Conservation (phyloP, 2,329 filamentous ascomycete genomes). For the Calcarisporium arbuscula region DNA sequence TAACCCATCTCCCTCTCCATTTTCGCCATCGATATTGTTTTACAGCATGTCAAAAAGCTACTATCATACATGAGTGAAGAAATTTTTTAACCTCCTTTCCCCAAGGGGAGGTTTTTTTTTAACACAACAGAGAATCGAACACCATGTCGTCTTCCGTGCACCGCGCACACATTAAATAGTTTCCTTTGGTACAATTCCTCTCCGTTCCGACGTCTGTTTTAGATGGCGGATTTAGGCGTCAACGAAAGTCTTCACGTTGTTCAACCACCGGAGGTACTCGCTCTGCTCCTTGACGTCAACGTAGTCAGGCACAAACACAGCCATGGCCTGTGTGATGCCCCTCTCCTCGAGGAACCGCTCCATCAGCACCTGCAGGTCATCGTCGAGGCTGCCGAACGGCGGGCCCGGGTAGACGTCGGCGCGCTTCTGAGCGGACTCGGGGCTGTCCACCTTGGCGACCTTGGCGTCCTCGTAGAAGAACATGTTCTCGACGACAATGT, state of each 20-base stretch:
- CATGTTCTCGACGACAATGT: conserved; percentile 83
- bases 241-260: conserved; percentile 79
- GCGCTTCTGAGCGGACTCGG: conserved; percentile 71
- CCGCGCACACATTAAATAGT: too few species aligned
- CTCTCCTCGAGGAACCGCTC: conserved; percentile 94
- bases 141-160: too few species aligned
- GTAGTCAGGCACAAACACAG: conserved; percentile 89
- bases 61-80: conserved; percentile 11
- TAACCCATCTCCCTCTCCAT: too few species aligned
- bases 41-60: too few species aligned
- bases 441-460: conserved; percentile 67
- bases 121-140: not conserved
- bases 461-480: conserved; percentile 77
- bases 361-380: conserved; percentile 87
- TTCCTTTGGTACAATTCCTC: too few species aligned
- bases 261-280: conserved; percentile 89
- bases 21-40: too few species aligned
- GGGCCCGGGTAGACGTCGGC: conserved; percentile 82
- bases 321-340: conserved; percentile 79
- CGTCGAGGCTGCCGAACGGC: conserved; percentile 88
- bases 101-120: too few species aligned
- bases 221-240: too few species aligned
- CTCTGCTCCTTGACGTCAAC: conserved; percentile 98
- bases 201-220: too few species aligned
- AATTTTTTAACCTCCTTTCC: conserved; percentile 7